Conservation (phyloP, 768 basidiomycete species). For the Mycena vitilis region DNA sequence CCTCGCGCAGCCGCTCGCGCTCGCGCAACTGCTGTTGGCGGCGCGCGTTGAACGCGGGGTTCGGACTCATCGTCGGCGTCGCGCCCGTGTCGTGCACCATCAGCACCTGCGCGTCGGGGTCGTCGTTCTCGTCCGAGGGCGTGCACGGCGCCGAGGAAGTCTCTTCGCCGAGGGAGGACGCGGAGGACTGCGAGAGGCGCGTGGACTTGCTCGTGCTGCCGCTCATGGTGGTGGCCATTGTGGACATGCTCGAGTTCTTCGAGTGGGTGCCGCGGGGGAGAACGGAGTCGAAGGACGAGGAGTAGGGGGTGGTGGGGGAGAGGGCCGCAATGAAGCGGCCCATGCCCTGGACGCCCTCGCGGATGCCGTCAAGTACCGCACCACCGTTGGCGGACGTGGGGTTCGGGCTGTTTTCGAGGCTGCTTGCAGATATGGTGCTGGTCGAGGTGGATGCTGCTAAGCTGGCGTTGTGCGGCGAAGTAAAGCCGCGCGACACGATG, state of each 20-base stretch:
- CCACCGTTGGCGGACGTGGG: slow-evolving; percentile 43
- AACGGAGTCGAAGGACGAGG: slow-evolving; percentile 15
- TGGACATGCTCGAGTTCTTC: slow-evolving; percentile 39
- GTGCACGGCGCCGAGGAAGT: background rate
- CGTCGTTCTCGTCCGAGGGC: slow-evolving; percentile 30
- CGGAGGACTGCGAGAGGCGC: slow-evolving; percentile 61
- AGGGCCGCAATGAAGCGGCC: slow-evolving; percentile 65
- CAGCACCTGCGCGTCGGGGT: slow-evolving; percentile 47
- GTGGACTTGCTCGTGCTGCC: slow-evolving; percentile 42
- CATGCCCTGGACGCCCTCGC: slow-evolving; percentile 72
- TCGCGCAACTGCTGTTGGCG: slow-evolving; percentile 40
- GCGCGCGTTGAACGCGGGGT: slow-evolving; percentile 53
- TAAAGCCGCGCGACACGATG: slow-evolving; percentile 76
- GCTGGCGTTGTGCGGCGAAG: slow-evolving; percentile 37
- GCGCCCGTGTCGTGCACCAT: slow-evolving; percentile 63
- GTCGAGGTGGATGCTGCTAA: slow-evolving; percentile 39
- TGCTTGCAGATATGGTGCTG: slow-evolving; percentile 29
- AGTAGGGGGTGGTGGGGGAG: slow-evolving; percentile 33
- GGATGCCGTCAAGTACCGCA: slow-evolving; percentile 67
- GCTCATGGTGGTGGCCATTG: slow-evolving; percentile 29
- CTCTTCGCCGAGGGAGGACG: slow-evolving; percentile 42
- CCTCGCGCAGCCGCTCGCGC: background rate
- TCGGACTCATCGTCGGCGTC: slow-evolving; percentile 61
- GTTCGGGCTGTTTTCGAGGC: slow-evolving; percentile 18
- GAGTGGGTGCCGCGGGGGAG: slow-evolving; percentile 36